Base-by-base conservation (phyloP, 352 stramenopile species). In the Phytopythium mirpurense region DNA sequence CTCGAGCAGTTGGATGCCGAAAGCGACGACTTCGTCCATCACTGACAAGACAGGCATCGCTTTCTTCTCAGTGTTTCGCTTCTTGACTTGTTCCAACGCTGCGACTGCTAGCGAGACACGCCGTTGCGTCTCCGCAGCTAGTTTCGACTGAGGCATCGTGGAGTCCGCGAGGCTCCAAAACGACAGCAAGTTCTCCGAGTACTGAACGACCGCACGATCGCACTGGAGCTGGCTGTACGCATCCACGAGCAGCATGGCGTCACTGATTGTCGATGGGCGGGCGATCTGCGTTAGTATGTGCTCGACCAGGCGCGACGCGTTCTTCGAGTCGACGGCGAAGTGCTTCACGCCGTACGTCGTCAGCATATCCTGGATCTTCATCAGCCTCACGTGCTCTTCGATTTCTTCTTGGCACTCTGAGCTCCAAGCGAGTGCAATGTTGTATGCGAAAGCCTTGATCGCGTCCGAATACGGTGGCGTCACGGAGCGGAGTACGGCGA, bases 341-440 rank as follows among this genome's bases (percentile, higher is more conserved):
- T 67, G 65, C 27, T 68, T 77, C 11, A 88, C 63, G 4, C 60
- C 78, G 56, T 90, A 90, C 5, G 56, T 66, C 0, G 66, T 71
- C 3, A 90, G 51, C 80, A 90, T 88, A 50, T 88, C 77, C 66
- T 88, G 77, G 18, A 90, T 86, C 23, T 88, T 64, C 80, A 90
- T 88, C 26, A 88, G 54, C 10, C 78, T 73, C 21, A 86, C 62
- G 48, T 80, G 70, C 47, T 88, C 75, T 67, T 85, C 56, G 18
- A 90, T 70, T 40, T 71, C 68, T 55, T 85, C 68, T 31, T 72
- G 62, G 3, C 66, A 65, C 5, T 60, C 58, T 2, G 77, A 67
- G n/a, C 74, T 68, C 77, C 72, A 86, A 10, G 32, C 46, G 14
- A 64, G 51, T 9, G 52, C 60, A 16, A 57, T 69, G 4, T 58